phyloP scores from a whole-genome alignment of 352 stramenopile species.

The Phytophthora boehmeriae region DNA sequence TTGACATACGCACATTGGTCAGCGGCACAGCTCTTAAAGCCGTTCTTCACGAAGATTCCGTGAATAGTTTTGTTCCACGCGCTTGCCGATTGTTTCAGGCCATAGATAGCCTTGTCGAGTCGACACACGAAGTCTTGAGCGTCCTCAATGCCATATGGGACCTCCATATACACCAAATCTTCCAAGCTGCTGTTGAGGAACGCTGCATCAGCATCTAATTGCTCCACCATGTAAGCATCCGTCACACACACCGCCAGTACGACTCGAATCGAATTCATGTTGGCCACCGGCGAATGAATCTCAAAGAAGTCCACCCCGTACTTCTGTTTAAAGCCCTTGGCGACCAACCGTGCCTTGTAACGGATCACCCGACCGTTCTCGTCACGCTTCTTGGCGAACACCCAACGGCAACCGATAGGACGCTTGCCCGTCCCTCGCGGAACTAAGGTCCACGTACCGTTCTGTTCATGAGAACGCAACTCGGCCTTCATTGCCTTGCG shows the following conservation, averaged over 20 bases:
- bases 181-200: slow-evolving; percentile 34
- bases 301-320: slow-evolving; percentile 40
- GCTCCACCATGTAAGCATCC: slow-evolving; percentile 28
- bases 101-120: slow-evolving; percentile 22
- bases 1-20: slow-evolving; percentile 29
- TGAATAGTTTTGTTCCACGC: slow-evolving; percentile 21
- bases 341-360: slow-evolving; percentile 42
- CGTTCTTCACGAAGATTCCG: background rate
- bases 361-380: slow-evolving; percentile 31
- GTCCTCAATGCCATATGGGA: slow-evolving; percentile 4
- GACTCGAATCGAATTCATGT: slow-evolving; percentile 43
- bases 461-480: background rate
- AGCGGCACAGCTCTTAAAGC: slow-evolving; percentile 16
- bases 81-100: slow-evolving; percentile 24
- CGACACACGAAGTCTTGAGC: slow-evolving; percentile 5
- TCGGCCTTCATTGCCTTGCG: background rate
- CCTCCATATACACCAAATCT: slow-evolving; percentile 5
- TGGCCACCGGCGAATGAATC: slow-evolving; percentile 38
- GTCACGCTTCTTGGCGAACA: slow-evolving; percentile 45
- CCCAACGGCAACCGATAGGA: slow-evolving; percentile 36
- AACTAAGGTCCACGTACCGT: slow-evolving; percentile 6
- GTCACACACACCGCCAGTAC: slow-evolving; percentile 15
- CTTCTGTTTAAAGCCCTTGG: slow-evolving; percentile 38
- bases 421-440: background rate
- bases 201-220: slow-evolving; percentile 41